Evolutionary conservation across 202 grass and related monocot species (phyloP).

Genomic region (Hordeum pubiflorum): DNA sequence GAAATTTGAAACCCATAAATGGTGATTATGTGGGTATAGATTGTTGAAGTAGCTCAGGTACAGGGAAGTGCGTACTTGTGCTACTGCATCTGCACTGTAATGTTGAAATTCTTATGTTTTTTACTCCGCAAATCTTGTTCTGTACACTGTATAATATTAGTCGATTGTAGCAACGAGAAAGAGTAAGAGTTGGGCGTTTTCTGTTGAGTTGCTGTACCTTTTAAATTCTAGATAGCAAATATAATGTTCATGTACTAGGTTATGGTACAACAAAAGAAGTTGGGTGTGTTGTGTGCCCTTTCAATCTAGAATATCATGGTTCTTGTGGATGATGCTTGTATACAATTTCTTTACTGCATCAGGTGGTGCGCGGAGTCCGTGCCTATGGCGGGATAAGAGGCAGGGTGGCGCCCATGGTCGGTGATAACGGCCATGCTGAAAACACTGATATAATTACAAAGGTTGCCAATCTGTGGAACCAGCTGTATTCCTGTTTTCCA

Average conservation of each 20-base stretch:
- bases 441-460: conserved; percentile 1
- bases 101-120: no score
- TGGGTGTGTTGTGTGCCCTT: not conserved
- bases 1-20: not conserved
- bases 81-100: not conserved
- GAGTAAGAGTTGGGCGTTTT: no score
- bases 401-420: not conserved
- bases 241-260: no score
- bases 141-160: no score
- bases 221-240: not conserved
- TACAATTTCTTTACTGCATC: not conserved
- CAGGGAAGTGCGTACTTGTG: not conserved
- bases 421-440: not conserved
- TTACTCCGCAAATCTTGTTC: no score
- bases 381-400: not conserved
- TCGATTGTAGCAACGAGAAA: no score
- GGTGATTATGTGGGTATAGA: not conserved
- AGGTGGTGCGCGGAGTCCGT: not conserved
- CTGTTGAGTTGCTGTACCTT: not conserved
- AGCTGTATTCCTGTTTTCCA: not conserved
- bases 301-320: not conserved
- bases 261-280: not conserved
- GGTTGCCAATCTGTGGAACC: not conserved
- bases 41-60: not conserved
- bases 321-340: not conserved